Evolutionary conservation across 192 early-diverging fungal species (phyloP), one percentile per base, ranked within the genome.

Genomic region (Umbelopsis sp.): DNA sequence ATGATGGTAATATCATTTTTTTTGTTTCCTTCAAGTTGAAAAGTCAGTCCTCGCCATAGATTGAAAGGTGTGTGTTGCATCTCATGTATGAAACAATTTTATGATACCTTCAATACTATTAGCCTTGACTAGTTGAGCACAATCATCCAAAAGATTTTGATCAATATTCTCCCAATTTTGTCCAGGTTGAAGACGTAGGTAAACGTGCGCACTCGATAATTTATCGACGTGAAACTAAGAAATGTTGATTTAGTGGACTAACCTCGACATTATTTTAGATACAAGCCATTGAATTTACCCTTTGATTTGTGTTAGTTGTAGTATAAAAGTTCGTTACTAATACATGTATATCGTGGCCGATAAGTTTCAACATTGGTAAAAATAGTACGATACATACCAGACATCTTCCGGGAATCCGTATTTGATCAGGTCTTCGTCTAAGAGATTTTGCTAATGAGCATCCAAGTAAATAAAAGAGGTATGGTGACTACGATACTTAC

Each of bases 161-260:
- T 91, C 88, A 27, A 99, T 95, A 50, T 77, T 77, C 7, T 94
- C 90, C 97, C 97, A 99, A 7, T 83, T 87, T 67, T 87, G 85
- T 8, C 82, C 86, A 0, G 73, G 64, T 13, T 82, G 67, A 30
- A 99, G 80, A 0, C 98, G 87, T 64, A 99, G 84, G 74, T 99
- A 99, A 1, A 98, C 94, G 87, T 99, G 98, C 5, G 98, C 98
- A 58, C 92, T 94, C 6, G 94, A 96, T 18, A 98, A 87, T 85
- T 98, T 98, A 82, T 98, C 96, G 18, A 93, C 96, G 83, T 99
- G 97, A 78, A 99, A 99, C 93, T 89, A 72, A 48, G 16, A 20
- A 7, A 21, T 25, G 8, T 46, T 5, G 27, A 58, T 68, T 73
- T 68, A 16, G 74, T 49, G 18, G 27, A 21, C 13, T 1, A 35